These are phyloP conservation scores for Heteromeles arbutifolia DNA, from an alignment of 306 rosid genomes.

Conservation along the genomic window DNA sequence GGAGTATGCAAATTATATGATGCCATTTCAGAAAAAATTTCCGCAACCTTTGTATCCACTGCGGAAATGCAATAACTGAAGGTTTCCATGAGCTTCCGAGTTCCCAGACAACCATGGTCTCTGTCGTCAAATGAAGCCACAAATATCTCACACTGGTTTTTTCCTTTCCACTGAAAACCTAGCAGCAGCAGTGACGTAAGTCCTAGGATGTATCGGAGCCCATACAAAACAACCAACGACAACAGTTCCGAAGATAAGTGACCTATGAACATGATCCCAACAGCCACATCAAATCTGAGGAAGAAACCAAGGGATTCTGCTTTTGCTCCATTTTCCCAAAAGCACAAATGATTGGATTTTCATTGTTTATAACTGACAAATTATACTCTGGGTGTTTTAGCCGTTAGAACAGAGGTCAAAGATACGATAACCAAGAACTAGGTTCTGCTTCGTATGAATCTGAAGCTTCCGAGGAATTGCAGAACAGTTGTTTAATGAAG, in stretches of 20 bases:
- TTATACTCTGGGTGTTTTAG: no score
- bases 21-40: neutral
- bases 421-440: neutral
- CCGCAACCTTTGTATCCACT: neutral
- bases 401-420: neutral
- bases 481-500: neutral
- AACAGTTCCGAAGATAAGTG: neutral
- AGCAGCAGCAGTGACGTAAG: neutral
- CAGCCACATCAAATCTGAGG: neutral
- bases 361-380: neutral
- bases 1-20: neutral
- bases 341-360: neutral
- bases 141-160: neutral
- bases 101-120: neutral
- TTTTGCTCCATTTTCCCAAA: neutral
- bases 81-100: neutral
- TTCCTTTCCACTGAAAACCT: neutral
- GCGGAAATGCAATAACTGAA: neutral
- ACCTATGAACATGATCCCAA: neutral
- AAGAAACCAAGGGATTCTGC: neutral
- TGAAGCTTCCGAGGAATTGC: neutral
- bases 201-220: neutral
- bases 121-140: neutral
- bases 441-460: neutral
- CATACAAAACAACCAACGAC: neutral